Conservation (phyloP, 305 asterid species). For the Fraxinus greggii region DNA sequence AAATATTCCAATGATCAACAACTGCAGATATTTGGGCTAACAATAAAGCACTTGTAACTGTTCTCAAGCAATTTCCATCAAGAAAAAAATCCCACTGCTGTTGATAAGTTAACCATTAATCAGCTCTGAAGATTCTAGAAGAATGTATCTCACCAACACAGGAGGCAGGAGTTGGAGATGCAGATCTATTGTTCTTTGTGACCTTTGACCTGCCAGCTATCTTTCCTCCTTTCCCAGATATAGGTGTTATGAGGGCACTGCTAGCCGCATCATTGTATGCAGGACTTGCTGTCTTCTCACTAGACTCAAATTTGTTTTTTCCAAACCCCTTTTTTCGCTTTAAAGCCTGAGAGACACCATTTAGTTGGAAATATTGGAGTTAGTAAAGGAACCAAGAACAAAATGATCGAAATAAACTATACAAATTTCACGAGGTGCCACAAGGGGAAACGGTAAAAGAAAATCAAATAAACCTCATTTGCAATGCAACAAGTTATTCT, state of each 20-base stretch:
- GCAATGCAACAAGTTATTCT: not conserved
- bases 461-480: not conserved
- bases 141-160: slow-evolving; percentile 55
- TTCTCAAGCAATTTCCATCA: slow-evolving; percentile 5
- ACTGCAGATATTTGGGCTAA: not conserved
- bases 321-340: slow-evolving; percentile 62
- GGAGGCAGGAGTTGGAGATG: slow-evolving; percentile 58
- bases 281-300: slow-evolving; percentile 52
- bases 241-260: slow-evolving; percentile 68
- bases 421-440: not conserved
- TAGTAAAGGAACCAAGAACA: slow-evolving; percentile 20
- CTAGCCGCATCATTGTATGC: slow-evolving; percentile 39
- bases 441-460: not conserved
- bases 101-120: slow-evolving; percentile 6
- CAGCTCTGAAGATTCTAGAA: not conserved
- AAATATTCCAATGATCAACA: not conserved
- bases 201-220: slow-evolving; percentile 52
- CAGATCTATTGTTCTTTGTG: slow-evolving; percentile 57
- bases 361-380: slow-evolving; percentile 15
- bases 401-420: not conserved
- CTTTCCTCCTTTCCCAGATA: slow-evolving; percentile 70
- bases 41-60: not conserved
- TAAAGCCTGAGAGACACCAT: slow-evolving; percentile 49
- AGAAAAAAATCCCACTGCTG: slow-evolving; percentile 11
- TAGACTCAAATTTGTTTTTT: slow-evolving; percentile 47